Evolutionary conservation across 306 rosid species (phyloP), one percentile per base, ranked within the genome.

Genomic region (Glycine tomentella): DNA sequence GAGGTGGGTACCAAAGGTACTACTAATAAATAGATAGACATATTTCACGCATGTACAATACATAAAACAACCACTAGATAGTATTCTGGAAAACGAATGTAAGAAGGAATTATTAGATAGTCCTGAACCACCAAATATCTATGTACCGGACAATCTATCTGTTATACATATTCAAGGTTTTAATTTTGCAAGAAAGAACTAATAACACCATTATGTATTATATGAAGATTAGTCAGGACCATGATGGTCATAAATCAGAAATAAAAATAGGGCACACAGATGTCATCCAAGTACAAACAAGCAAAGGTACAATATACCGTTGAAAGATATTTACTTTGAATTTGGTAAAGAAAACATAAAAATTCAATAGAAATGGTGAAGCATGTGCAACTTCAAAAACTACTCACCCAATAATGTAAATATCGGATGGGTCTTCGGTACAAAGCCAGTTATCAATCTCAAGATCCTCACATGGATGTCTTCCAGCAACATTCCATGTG

Each of bases 401-500:
- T 76, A 80, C 97, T 82, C 64, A 95, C 99, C 99, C 99, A 74
- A 95, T 69, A 85, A 95, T 86, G 89, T 91, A 95, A 31, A 95
- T 79, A 80, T 95, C 98, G 25, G 94, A 85, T 10, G 93, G 94
- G 4, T 95, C 94, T 78, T 91, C 88, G 0, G 90, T 33, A 83
- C 84, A 86, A 76, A 95, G 89, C 99, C 99, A 95, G 31, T 91
- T 93, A 74, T 93, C 94, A 80, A 95, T 91, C 76, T 91, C 88
- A 78, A 93, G 91, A 72, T 90, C 92, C 33, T 87, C 90, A 73
- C 57, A 0, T n/a, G 99, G 99, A 87, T 46, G 52, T 87, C 79
- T 90, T 88, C 98, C 99, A 74, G 91, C 98, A 45, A 93, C 99
- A 87, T 95, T 95, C 99, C 99, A 95, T 49, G 90, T 90, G 53